A percentile compares a stretch with the other conserved stretches of the same genome.
Evolutionary conservation across 768 basidiomycete species (phyloP).

Genomic region (Pleurotus tuber-regium): DNA sequence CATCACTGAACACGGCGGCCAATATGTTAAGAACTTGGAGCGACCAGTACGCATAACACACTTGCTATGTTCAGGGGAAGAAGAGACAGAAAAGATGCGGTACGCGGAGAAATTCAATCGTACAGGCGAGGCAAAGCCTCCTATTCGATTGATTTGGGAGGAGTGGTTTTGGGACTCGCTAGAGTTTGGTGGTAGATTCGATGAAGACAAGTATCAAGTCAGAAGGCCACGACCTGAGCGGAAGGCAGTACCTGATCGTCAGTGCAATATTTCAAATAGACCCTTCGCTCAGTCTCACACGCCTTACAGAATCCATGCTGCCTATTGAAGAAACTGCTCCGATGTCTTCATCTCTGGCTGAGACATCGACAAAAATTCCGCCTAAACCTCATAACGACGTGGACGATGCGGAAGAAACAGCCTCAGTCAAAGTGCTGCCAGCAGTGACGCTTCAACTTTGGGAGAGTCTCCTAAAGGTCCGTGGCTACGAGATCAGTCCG

Average conservation of each 20-base stretch:
- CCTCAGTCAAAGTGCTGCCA: conserved; percentile 52
- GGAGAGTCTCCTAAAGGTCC: conserved; percentile 62
- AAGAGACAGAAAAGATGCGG: conserved; percentile 72
- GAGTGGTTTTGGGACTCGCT: conserved; percentile 97
- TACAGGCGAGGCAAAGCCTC: conserved; percentile 55
- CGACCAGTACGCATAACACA: conserved; percentile 83
- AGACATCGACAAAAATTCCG: conserved; percentile 13
- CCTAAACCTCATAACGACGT: conserved; percentile 17
- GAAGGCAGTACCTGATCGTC: conserved; percentile 31
- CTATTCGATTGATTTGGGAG: conserved; percentile 82
- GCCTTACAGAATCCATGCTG: conserved; percentile 4
- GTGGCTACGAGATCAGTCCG: conserved; percentile 61
- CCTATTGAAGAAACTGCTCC: conserved; percentile 13
- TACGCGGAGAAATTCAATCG: conserved; percentile 76
- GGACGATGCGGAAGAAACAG: conserved; percentile 50
- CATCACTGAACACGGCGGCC: conserved; percentile 59
- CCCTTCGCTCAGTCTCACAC: not conserved
- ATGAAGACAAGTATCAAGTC: conserved; percentile 60
- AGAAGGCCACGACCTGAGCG: conserved; percentile 59
- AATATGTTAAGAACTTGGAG: conserved; percentile 73
- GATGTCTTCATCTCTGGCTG: conserved; percentile 11
- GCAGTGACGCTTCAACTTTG: conserved; percentile 66
- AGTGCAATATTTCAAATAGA: not conserved
- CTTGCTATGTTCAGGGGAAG: conserved; percentile 70
- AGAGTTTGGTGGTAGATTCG: conserved; percentile 69